These are phyloP conservation scores for sunflower (Helianthus annuus) DNA, from an alignment of 129 eudicot species.

Conservation along the genomic window DNA sequence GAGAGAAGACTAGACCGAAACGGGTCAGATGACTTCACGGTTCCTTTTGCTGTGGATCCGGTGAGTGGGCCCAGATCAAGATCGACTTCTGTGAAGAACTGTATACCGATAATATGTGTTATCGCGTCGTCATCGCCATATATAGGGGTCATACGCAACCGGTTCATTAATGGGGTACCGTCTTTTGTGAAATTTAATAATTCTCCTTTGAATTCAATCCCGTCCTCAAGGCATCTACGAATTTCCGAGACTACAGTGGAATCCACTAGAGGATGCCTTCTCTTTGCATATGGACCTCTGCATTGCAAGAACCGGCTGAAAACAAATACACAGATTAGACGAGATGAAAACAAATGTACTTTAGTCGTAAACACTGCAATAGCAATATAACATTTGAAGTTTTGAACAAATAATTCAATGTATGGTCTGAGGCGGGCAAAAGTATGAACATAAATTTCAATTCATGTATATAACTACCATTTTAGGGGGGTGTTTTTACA, in stretches of 20 bases:
- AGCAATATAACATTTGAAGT: not conserved
- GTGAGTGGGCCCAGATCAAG: constrained; percentile 87
- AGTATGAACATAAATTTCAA: not conserved
- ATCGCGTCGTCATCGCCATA: constrained; percentile 82
- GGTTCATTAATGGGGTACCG: constrained; percentile 87
- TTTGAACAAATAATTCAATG: not conserved
- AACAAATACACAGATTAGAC: constrained; percentile 24
- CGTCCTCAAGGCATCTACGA: constrained; percentile 79
- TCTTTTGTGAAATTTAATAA: constrained; percentile 83
- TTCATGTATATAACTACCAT: not conserved
- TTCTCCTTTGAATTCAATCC: constrained; percentile 90
- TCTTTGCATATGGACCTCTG: constrained; percentile 94
- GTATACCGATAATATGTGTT: constrained; percentile 85
- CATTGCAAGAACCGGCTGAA: constrained; percentile 98
- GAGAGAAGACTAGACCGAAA: constrained; percentile 59
- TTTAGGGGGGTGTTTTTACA: not conserved
- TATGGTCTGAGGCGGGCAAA: not conserved
- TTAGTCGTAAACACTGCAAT: not conserved
- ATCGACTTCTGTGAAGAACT: constrained; percentile 70
- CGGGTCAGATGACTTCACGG: constrained; percentile 45
- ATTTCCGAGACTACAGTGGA: constrained; percentile 83
- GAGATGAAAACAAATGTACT: not conserved
- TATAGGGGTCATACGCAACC: constrained; percentile 82
- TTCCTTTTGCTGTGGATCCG: constrained; percentile 57
- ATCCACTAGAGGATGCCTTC: constrained; percentile 93